Base-by-base conservation (phyloP, 202 grass and related monocot species). In the Tripidium arundinaceum region DNA sequence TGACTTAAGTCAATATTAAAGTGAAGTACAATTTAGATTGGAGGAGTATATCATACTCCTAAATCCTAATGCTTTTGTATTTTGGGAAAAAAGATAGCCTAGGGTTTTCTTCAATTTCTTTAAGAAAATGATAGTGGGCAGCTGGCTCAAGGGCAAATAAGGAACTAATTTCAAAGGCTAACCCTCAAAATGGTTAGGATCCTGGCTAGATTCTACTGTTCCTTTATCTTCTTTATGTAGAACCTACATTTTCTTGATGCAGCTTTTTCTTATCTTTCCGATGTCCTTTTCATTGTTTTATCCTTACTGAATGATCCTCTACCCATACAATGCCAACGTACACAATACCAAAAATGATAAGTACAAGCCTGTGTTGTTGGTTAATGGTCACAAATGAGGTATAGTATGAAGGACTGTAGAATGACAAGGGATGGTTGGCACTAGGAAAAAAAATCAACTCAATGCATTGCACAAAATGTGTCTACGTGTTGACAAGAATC, bases 151-250 rank as follows among this genome's bases (percentile, higher is more conserved):
- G 86, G 50, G 63, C 42, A 70, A 81, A 29, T 11, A 47, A 47
- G 80, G 76, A 63, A 88, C 34, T 65, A 84, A 45, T 70, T 76
- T 84, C 76, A 70, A 28, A 88, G 75, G 81, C 27, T 40, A 77
- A 14, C 15, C 64, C 86, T 71, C 54, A 11, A 68, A 62, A 61
- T 77, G 16, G 59, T 29, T 77, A 89, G 71, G 60, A 29, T 62
- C 13, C 29, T 31, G n/a, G n/a, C n/a, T n/a, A 72, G 37, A 58
- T 72, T 88, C 57, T 65, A 72, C 27, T 26, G 45, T 19, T 62
- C 77, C 54, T 88, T 80, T 72, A 62, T 78, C 64, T 72, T 34
- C 34, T 84, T 57, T 75, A 54, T 62, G 69, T 37, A 84, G 68
- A 55, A 74, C 33, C 49, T 19, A 45, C 52, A 83, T 79, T 50